Conservation (phyloP, 2,329 filamentous ascomycete genomes). For the Tympanopsis confertula region DNA sequence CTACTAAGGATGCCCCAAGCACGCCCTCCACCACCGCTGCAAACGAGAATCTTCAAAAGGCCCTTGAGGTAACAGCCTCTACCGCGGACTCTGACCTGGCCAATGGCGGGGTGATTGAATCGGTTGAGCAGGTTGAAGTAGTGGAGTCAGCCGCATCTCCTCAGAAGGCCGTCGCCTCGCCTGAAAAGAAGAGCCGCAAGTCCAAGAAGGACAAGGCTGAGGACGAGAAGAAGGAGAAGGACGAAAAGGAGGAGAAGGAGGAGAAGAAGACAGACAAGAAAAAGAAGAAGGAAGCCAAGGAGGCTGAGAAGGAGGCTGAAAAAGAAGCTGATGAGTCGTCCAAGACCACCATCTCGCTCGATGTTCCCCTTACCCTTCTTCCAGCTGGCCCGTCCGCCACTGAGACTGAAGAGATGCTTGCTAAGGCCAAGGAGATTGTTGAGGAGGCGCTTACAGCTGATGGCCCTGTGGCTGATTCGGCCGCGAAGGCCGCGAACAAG, state of each 20-base stretch:
- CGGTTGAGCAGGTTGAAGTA: constrained; percentile 5
- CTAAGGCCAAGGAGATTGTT: constrained; percentile 47
- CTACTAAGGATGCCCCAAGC: constrained; percentile 27
- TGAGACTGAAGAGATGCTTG: constrained; percentile 45
- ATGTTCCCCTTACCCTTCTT: constrained; percentile 36
- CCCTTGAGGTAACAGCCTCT: constrained; percentile 26
- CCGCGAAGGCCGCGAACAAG: constrained; percentile 22
- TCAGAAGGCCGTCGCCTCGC: not conserved
- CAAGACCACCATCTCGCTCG: constrained; percentile 42
- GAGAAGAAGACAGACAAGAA: constrained; percentile 8
- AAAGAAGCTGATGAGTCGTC: not conserved
- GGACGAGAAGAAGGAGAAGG: constrained; percentile 31
- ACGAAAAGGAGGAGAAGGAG: constrained; percentile 37
- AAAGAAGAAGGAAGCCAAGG: constrained; percentile 31
- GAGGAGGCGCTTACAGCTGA: constrained; percentile 12
- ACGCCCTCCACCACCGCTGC: constrained; percentile 15
- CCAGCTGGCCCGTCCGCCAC: constrained; percentile 42
- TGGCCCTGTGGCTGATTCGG: constrained; percentile 7
- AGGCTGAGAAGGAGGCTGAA: constrained; percentile 30
- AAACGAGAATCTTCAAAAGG: constrained; percentile 28
- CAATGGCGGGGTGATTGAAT: constrained; percentile 1
- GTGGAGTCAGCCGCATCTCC: constrained; percentile 5
- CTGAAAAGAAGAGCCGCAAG: not conserved
- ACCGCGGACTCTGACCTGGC: constrained; percentile 11
- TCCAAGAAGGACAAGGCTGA: constrained; percentile 10